Base-by-base conservation (phyloP, 192 early-diverging fungal species). In the Anaeromyces robustus region DNA sequence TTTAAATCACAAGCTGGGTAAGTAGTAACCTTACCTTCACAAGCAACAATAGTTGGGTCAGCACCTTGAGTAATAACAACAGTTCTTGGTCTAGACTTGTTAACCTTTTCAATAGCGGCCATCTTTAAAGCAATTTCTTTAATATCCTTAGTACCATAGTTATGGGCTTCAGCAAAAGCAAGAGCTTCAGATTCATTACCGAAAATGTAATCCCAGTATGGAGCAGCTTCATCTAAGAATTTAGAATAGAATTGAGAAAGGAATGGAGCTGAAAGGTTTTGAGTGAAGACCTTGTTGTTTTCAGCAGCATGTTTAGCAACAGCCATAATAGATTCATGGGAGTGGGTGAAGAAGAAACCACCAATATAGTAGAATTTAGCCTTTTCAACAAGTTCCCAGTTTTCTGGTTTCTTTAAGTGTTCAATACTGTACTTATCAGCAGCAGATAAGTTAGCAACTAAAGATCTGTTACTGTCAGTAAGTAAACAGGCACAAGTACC, bases 221-320 rank as follows among this genome's bases (percentile, higher is more conserved):
- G 93, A 80, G 95, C 80, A 30, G 94, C 88, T 80, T 89, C 89
- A 81, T 94, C 90, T 34, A 98, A 83, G 77, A 87, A 89, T 77
- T 92, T 88, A 87, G 90, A 95, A 90, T 97, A 98, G 92, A 96
- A 96, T 86, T 96, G 92, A 41, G 95, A 88, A 78, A 98, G 91
- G 87, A 97, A 99, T 59, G 96, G 95, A 31, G 97, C 97, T 81
- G 95, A 96, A 81, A 99, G 85, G 91, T 99, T 99, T 88, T 96
- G 90, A 78, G 92, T 89, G 84, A 98, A 96, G 29, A 86, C 83
- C 89, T 99, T 99, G 88, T 90, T 89, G 82, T 88, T 89, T 78
- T 88, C 89, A 78, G 93, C 88, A 77, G 96, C 94, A 83, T 99
- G 94, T 88, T 96, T 90, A 86, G 95, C 96, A 80, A 98, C 86